A percentile compares a stretch with the other conserved stretches of the same genome.
Evolutionary conservation across 2,329 filamentous ascomycete genomes (phyloP).

Genomic region (Tolypocladium tropicale): DNA sequence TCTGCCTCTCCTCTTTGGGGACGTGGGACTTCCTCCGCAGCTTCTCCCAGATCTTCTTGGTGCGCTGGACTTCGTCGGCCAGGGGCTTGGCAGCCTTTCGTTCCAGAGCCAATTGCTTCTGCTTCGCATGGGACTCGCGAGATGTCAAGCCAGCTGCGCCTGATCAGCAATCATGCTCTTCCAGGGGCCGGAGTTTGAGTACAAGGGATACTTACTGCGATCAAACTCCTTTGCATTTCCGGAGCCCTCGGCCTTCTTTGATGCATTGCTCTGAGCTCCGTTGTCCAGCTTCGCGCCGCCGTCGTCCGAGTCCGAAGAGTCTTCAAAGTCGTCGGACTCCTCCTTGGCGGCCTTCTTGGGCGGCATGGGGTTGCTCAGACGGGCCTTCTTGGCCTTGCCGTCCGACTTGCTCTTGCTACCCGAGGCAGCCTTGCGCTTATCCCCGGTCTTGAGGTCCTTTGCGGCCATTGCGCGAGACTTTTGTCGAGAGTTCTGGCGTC

Average conservation of each 20-base stretch:
- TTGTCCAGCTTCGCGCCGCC: slow-evolving; percentile 39
- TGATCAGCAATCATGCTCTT: background rate
- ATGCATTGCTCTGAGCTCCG: slow-evolving; percentile 20
- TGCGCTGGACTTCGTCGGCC: slow-evolving; percentile 75
- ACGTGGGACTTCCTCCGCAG: slow-evolving; percentile 90
- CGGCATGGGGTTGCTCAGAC: slow-evolving; percentile 25
- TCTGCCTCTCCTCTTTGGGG: slow-evolving; percentile 75
- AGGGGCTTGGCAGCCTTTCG: slow-evolving; percentile 89
- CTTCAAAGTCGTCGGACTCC: slow-evolving; percentile 28
- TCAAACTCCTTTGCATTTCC: slow-evolving; percentile 29
- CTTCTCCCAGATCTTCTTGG: slow-evolving; percentile 96
- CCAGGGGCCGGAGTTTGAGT: background rate
- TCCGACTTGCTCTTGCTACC: slow-evolving; percentile 31
- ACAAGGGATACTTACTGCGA: slow-evolving; percentile 22
- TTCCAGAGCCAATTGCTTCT: slow-evolving; percentile 79
- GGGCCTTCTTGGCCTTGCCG: slow-evolving; percentile 40
- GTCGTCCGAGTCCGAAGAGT: slow-evolving; percentile 41
- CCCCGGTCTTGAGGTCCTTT: slow-evolving; percentile 34
- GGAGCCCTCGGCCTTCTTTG: slow-evolving; percentile 19
- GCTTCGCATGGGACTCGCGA: slow-evolving; percentile 83
- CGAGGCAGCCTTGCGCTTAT: slow-evolving; percentile 46
- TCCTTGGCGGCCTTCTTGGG: slow-evolving; percentile 27
- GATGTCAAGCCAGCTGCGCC: slow-evolving; percentile 35
- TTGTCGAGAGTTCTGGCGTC: background rate
- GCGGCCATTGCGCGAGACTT: slow-evolving; percentile 30